Evolutionary conservation across 1,139 yeast genomes (phyloP), one percentile per base, ranked within the genome.

Genomic region (Diutina mesorugosa): DNA sequence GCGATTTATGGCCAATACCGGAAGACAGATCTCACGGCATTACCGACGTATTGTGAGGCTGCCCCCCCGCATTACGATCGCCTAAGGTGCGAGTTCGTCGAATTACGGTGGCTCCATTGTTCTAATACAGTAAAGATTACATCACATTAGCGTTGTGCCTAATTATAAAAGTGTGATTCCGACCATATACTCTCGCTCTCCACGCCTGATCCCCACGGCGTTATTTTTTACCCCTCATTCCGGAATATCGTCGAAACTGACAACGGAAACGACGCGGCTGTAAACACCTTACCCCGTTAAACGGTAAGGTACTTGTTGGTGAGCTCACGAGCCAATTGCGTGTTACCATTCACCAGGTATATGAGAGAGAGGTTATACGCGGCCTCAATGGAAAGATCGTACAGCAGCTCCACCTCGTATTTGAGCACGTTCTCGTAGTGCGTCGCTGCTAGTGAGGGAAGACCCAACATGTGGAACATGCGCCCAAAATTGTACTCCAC

Each of bases 311-410:
- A 54, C n/a, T 9, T 10, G 14, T 26, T 50, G 30, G 47, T 46
- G 14, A 28, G 7, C 46, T 29, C 32, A 7, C 18, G 21, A 12
- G 55, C 50, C 30, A 30, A 21, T n/a, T 29, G 55, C 6, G 82
- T 71, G 65, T 90, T 91, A 1, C 96, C 96, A 66, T 85, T 84
- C 60, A 81, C 73, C 59, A 83, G 83, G 69, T 89, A 91, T 18
- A 93, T 86, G 63, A 85, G 73, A 26, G 83, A 76, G 63, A 90
- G 72, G 66, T 93, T 93, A 66, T 91, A 90, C 1, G 97, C 98
- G 0, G 97, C 88, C 61, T 90, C 96, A 60, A 73, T 69, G 67
- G 78, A 82, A 60, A 90, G 66, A 65, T 84, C 88, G 61, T 79
- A 85, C 3, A 9, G 8, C 32, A 29, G 41, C 35, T 62, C 68